Evolutionary conservation across 306 rosid genomes (phyloP), one percentile per base, ranked within the genome.

Genomic region (Cucurbita argyrosperma): DNA sequence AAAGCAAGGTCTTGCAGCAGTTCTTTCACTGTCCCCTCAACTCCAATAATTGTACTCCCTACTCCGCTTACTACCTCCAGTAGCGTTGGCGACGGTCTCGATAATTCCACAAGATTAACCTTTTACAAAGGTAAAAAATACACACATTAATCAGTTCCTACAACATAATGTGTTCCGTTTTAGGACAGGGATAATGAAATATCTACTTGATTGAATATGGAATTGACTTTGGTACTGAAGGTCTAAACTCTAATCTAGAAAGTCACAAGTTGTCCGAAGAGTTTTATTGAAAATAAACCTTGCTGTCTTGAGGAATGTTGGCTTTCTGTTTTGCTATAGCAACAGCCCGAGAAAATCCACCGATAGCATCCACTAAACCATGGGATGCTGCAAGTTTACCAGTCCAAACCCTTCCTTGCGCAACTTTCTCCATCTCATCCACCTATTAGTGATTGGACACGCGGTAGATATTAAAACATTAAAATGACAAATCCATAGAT

Each of bases 391-490:
- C 97, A 37, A 90, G 97, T 57, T 85, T 85, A 71, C 97, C 96
- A 0, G 95, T 81, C 98, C 98, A 90, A 74, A 94, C 90, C 80
- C 98, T 87, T 66, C 98, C 98, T 74, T 90, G 97, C 51, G 98
- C 98, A 77, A 94, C 87, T 83, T 86, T 90, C 79, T 94, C 97
- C 97, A 90, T 94, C 81, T 90, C 81, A 68, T 90, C 98, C 65
- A 89, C 92, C 98, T 94, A 71, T 62, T 23, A 58, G 63, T 4
- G 15, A 16, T 21, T 30, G 8, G 54, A 58, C 71, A 75, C 62
- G 52, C 59, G 14, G 69, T 71, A 58, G 39, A 38, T 0, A 46
- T 30, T 21, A n/a, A 50, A 30, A 60, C 49, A 38, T 62, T 70
- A 74, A 49, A 38, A 40, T 55, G 39, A 66, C 9, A 45, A 42